phyloP scores from a whole-genome alignment of 1,139 yeast species.

The Protomyces inundatus region DNA sequence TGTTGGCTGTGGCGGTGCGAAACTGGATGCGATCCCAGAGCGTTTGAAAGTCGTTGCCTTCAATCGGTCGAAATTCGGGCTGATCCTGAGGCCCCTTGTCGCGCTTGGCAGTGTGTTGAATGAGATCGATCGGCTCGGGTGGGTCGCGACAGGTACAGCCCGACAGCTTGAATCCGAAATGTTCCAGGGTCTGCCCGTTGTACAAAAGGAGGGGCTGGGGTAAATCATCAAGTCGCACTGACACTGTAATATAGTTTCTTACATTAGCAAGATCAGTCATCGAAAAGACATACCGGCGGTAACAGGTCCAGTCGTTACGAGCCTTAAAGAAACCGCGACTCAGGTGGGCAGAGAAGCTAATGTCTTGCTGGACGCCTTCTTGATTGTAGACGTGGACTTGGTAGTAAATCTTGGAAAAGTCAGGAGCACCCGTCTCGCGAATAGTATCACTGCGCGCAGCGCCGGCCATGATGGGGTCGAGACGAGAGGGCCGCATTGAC shows the following conservation, averaged over 20 bases:
- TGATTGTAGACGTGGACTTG: not conserved
- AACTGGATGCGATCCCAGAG: slow-evolving; percentile 22
- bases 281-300: not conserved
- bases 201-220: not conserved
- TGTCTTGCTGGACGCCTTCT: not conserved
- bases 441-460: not conserved
- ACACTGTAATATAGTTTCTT: not conserved
- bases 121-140: slow-evolving; percentile 16
- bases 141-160: slow-evolving; percentile 6
- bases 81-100: slow-evolving; percentile 26
- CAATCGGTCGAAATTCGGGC: slow-evolving; percentile 14
- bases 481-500: not conserved
- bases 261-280: not conserved
- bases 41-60: not conserved
- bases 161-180: not conserved
- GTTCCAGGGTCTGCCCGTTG: not conserved
- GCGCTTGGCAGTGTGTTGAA: slow-evolving; percentile 26
- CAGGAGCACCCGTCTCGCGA: not conserved
- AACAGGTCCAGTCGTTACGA: not conserved
- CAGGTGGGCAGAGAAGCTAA: not conserved
- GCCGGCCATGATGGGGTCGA: not conserved
- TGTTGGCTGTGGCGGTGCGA: slow-evolving; percentile 22
- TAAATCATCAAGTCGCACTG: not conserved
- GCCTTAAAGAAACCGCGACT: slow-evolving; percentile 1
- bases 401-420: not conserved